phyloP scores from a whole-genome alignment of 179 eudicot species.

The Beta lomatogona region DNA sequence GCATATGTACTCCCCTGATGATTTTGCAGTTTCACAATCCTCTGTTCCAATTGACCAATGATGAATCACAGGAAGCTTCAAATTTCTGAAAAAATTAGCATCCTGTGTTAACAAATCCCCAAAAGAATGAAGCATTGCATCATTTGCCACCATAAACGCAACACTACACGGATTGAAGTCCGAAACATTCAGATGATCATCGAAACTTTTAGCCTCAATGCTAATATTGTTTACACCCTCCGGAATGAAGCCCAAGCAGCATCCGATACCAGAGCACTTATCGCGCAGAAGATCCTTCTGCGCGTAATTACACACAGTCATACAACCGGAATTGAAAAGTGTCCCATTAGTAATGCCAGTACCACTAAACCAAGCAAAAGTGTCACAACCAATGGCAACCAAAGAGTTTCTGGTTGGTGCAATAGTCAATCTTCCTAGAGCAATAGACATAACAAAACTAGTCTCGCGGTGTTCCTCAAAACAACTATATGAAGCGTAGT shows the following conservation, averaged over 20 bases:
- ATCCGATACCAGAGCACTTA: conserved; percentile 15
- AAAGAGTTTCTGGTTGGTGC: conserved; percentile 7
- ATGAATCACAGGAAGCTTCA: conserved; percentile 4
- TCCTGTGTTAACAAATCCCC: not conserved
- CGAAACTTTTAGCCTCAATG: conserved; percentile 12
- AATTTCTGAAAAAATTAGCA: conserved; percentile 2
- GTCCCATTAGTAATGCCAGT: not conserved
- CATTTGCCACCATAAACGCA: conserved; percentile 17
- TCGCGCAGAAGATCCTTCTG: not conserved
- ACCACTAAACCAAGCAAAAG: conserved; percentile 14
- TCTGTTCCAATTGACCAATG: conserved; percentile 12
- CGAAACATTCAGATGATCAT: not conserved
- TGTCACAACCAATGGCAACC: conserved; percentile 13
- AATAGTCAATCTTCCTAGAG: not conserved
- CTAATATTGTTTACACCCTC: conserved; percentile 6
- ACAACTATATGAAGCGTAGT: conserved; percentile 5
- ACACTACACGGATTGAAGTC: conserved; percentile 12
- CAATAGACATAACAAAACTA: not conserved
- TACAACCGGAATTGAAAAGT: conserved; percentile 5
- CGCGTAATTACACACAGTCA: not conserved
- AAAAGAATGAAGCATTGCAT: conserved; percentile 14
- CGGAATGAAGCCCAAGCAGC: not conserved
- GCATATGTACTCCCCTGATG: conserved; percentile 8
- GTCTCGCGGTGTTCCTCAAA: not conserved
- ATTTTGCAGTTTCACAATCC: conserved; percentile 13